Conservation (phyloP, 345 rosid genomes). For the Linum tenue region DNA sequence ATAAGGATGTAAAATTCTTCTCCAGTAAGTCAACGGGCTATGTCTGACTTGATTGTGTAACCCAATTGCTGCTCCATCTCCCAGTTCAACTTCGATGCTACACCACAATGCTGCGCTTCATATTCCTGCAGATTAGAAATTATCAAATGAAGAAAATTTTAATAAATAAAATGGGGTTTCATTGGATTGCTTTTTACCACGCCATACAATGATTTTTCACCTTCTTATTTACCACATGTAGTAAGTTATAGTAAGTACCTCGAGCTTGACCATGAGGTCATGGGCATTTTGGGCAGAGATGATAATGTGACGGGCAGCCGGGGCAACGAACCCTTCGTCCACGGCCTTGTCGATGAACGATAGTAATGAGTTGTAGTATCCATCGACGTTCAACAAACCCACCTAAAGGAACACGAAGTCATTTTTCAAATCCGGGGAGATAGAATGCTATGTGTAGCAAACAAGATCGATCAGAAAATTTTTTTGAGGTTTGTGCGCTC, state of each 20-base stretch:
- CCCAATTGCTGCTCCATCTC: conserved; percentile 57
- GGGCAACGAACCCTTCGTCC: conserved; percentile 65
- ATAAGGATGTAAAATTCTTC: too few relatives aligned
- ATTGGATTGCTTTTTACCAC: too few relatives aligned
- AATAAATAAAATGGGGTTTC: neutral
- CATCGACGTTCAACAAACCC: conserved; percentile 67
- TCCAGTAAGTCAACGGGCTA: conserved; percentile 35
- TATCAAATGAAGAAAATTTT: neutral
- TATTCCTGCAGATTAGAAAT: conserved; percentile 36
- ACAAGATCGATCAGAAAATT: neutral
- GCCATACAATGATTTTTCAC: too few relatives aligned
- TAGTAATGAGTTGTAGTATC: conserved; percentile 58
- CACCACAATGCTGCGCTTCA: conserved; percentile 38
- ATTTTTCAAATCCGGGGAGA: too few relatives aligned
- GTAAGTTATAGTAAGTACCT: conserved; percentile 23
- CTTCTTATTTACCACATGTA: too few relatives aligned
- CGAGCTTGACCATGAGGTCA: conserved; percentile 65
- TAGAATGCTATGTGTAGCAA: neutral
- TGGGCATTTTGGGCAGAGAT: conserved; percentile 60
- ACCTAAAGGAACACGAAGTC: conserved; percentile 28
- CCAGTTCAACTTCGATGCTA: conserved; percentile 49
- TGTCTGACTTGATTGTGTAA: conserved; percentile 38
- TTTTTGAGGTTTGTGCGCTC: neutral
- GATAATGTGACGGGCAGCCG: conserved; percentile 64
- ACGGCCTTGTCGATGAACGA: conserved; percentile 78